Evolutionary conservation across 1,284 basidiomycete genomes (phyloP).

Genomic region (Irpex sp.): DNA sequence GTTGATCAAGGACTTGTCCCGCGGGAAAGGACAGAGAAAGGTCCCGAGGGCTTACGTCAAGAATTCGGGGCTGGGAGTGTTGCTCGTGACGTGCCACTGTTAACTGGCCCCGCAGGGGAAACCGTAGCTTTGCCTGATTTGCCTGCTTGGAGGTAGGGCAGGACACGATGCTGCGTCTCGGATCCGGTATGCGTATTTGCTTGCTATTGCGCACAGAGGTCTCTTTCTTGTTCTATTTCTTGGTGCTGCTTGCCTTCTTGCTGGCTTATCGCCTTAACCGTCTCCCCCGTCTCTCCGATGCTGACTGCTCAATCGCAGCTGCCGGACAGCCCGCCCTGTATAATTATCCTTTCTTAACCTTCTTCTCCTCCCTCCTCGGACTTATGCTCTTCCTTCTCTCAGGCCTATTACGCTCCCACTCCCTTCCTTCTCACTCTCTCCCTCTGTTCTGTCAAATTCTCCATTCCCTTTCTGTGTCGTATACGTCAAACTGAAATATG

Average conservation of each 20-base stretch:
- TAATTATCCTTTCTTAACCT: background rate
- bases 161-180: background rate
- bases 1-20: conserved; percentile 55
- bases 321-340: background rate
- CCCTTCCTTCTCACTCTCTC: background rate
- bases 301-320: background rate
- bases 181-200: background rate
- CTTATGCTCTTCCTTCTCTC: no score
- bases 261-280: background rate
- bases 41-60: conserved; percentile 58
- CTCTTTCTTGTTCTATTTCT: background rate
- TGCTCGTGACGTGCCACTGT: conserved; percentile 43
- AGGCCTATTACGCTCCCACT: no score
- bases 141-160: background rate
- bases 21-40: conserved; percentile 31
- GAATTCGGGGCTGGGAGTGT: conserved; percentile 56
- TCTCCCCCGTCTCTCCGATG: background rate
- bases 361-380: background rate
- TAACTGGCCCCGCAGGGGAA: conserved; percentile 7
- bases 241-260: background rate
- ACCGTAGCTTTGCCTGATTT: background rate
- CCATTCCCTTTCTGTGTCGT: no score
- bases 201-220: background rate
- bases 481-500: background rate
- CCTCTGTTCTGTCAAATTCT: background rate